These are phyloP conservation scores for barley (Hordeum vulgare) DNA, from an alignment of 176 grass and related monocot species.

Conservation along the genomic window MorexV3_pseudomolecules_assembly NC_058522.1:393444037-393444536, in stretches of 20 bases:
- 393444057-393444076: not conserved
- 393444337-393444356: not conserved
- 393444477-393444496: too few species aligned
- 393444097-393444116: not conserved
- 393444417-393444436: too few species aligned
- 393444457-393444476: too few species aligned
- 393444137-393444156: not conserved
- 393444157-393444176: not conserved
- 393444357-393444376: not conserved
- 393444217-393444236: not conserved
- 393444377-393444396: too few species aligned
- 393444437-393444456: too few species aligned
- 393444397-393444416: too few species aligned
- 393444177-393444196: not conserved
- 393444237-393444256: not conserved
- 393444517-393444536: too few species aligned
- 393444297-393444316: constrained; percentile 9
- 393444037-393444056: not conserved
- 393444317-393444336: not conserved
- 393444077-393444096: not conserved
- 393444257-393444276: not conserved
- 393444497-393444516: too few species aligned
- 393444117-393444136: not conserved
- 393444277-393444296: not conserved
- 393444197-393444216: too few species aligned